Evolutionary conservation across 2,329 filamentous ascomycete genomes (phyloP).

Genomic region (Fusarium chlamydosporum): DNA sequence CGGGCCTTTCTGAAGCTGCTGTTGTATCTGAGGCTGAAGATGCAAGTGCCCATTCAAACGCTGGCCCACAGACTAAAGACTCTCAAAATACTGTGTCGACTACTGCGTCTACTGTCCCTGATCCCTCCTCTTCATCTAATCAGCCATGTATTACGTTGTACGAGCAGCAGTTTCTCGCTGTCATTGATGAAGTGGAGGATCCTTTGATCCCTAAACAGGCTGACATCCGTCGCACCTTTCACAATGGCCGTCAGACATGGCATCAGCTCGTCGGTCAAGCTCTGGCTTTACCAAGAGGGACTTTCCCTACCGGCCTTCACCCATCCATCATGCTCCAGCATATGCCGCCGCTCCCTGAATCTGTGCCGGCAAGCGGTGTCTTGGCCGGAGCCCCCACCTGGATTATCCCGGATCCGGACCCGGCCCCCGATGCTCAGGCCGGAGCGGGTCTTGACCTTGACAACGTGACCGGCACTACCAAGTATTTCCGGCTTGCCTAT

Average conservation of each 20-base stretch:
- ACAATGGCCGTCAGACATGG: slow-evolving; percentile 45
- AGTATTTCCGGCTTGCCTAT: slow-evolving; percentile 49
- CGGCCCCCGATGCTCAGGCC: slow-evolving; percentile 31
- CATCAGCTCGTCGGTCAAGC: slow-evolving; percentile 41
- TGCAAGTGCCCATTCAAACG: slow-evolving; percentile 43
- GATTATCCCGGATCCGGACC: slow-evolving; percentile 47
- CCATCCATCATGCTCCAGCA: slow-evolving; percentile 48
- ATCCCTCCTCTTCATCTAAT: slow-evolving; percentile 21
- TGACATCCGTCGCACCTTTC: slow-evolving; percentile 44
- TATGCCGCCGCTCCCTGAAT: slow-evolving; percentile 46
- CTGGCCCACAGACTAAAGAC: slow-evolving; percentile 19
- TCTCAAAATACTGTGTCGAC: slow-evolving; percentile 28
- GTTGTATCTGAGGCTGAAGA: slow-evolving; percentile 36
- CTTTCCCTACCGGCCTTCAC: slow-evolving; percentile 44
- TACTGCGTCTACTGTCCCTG: slow-evolving; percentile 28
- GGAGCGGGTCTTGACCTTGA: slow-evolving; percentile 40
- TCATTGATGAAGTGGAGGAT: slow-evolving; percentile 41
- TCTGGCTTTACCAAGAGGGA: slow-evolving; percentile 38
- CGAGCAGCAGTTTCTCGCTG: slow-evolving; percentile 32
- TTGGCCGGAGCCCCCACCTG: slow-evolving; percentile 48
- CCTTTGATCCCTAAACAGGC: slow-evolving; percentile 42
- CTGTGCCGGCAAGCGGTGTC: slow-evolving; percentile 44
- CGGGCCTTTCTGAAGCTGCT: slow-evolving; percentile 47
- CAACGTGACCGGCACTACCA: slow-evolving; percentile 45
- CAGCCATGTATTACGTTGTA: slow-evolving; percentile 21